Base-by-base conservation (phyloP, 345 rosid genomes). In the Sisymbrium altissimum region DNA sequence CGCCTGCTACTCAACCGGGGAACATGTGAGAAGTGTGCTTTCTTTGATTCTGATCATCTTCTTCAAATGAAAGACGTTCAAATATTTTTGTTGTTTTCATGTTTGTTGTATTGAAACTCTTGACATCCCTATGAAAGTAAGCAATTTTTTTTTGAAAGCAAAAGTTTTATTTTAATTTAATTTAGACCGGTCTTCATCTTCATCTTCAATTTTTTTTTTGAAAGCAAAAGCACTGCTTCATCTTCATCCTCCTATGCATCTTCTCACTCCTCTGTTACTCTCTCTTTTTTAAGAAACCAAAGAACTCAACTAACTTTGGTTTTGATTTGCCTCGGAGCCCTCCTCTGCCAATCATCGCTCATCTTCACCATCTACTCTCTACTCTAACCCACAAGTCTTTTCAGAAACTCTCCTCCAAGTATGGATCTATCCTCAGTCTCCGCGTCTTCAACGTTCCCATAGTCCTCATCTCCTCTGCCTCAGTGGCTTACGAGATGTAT, bases 281-380 rank as follows among this genome's bases (percentile, higher is more conserved):
- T 60, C 35, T 46, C 19, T 48, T 60, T 50, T 71, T 60, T 41
- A 71, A 50, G 60, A 71, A 71, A 71, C 60, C 66, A 59, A 70
- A 27, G 2, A 3, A 12, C n/a, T 14, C 55, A 45, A 7, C n/a
- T n/a, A 29, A 27, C n/a, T n/a, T n/a, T n/a, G 66, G 27, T 12
- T 21, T 3, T 7, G 30, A 29, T 40, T 11, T 32, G 27, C 71
- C 64, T 53, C 77, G 64, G 1, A 73, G 71, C 35, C 77, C 71
- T 64, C 77, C 70, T 54, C 7, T 64, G 0, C 72, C 71, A 0
- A 54, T 73, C 18, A 33, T 65, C 1, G 78, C 72, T 11, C 78
- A 73, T 64, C 18, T 25, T 15, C 40, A 73, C 27, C 5, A 44
- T 35, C 35, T 72, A 8, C 66, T 64, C 12, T 65, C 72, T 23